These are phyloP conservation scores for Wallacemonas sp. DNA, from an alignment of 208 protist genomes.

Conservation along the genomic window DNA sequence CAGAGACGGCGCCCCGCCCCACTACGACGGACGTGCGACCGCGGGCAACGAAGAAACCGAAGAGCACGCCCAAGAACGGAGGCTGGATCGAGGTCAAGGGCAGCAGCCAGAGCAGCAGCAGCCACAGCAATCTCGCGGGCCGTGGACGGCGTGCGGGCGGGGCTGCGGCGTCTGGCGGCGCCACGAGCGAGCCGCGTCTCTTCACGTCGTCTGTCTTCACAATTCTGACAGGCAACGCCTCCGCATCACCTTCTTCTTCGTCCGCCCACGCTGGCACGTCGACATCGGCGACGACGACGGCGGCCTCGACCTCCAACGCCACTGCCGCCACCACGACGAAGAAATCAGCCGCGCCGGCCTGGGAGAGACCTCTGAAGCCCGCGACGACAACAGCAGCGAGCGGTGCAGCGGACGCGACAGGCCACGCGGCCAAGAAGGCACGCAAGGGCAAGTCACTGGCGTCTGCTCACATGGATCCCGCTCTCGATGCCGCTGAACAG, in stretches of 20 bases:
- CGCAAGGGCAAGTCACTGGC: neutral
- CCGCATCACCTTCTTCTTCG: neutral
- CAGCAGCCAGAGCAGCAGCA: neutral
- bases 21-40: too few species aligned
- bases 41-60: constrained; percentile 7
- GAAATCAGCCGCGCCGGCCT: neutral
- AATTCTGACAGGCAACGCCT: neutral
- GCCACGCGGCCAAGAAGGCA: neutral
- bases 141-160: neutral
- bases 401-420: neutral
- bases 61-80: neutral
- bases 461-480: too few species aligned
- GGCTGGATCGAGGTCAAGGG: constrained; percentile 14
- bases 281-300: neutral
- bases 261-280: neutral
- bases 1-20: neutral
- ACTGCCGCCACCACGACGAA: neutral
- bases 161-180: neutral
- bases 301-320: too few species aligned
- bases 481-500: too few species aligned
- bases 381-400: neutral
- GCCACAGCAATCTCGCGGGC: neutral
- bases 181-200: neutral
- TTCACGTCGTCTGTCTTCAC: constrained; percentile 6
- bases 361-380: neutral